Evolutionary conservation across 1,284 basidiomycete genomes (phyloP).

Genomic region (Marasmius sp.): DNA sequence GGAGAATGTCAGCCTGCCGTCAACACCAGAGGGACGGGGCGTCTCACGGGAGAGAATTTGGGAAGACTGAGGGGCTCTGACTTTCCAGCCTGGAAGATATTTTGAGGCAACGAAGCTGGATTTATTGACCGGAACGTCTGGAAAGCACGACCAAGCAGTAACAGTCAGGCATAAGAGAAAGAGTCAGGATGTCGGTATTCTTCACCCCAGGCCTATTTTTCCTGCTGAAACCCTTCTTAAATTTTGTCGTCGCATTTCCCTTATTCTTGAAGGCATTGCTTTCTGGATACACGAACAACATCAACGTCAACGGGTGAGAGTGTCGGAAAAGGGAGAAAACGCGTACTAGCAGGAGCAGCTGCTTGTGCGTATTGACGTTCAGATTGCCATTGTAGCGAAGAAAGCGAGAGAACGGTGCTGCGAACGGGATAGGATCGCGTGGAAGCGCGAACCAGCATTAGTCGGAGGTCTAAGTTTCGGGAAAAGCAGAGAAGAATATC

Average conservation of each 20-base stretch:
- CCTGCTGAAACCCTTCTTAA: conserved; percentile 18
- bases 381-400: neutral
- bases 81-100: conserved; percentile 32
- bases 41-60: conserved; percentile 40
- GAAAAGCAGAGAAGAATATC: too few species aligned
- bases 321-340: neutral
- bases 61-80: conserved; percentile 33
- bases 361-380: neutral
- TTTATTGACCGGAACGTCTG: conserved; percentile 42
- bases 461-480: neutral
- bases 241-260: conserved; percentile 17
- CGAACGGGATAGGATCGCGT: neutral
- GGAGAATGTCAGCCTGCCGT: neutral
- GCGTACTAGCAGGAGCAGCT: neutral
- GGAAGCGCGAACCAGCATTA: conserved; percentile 3
- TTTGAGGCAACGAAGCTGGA: conserved; percentile 29
- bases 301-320: neutral
- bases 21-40: neutral
- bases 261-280: conserved; percentile 6
- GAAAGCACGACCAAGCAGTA: neutral
- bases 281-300: neutral
- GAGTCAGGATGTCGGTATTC: neutral
- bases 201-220: conserved; percentile 24
- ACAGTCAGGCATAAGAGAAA: neutral
- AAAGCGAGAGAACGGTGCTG: neutral